Conservation (phyloP, 768 basidiomycete species). For the Clavaria fumosa region DNA sequence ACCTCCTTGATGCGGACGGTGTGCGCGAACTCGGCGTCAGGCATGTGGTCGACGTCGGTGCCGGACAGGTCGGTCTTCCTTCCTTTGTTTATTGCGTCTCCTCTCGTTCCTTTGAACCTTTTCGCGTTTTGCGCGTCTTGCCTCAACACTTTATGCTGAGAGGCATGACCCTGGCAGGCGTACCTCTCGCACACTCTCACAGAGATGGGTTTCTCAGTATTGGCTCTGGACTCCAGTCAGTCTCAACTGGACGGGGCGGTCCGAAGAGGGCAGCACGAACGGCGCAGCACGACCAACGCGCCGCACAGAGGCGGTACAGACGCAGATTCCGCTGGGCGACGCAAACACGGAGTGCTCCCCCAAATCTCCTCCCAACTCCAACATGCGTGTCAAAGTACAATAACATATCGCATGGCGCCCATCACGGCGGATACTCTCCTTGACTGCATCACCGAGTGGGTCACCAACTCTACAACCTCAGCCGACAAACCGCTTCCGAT, state of each 20-base stretch:
- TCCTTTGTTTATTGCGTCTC: background rate
- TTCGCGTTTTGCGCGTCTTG: too few species aligned
- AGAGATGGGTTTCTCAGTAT: too few species aligned
- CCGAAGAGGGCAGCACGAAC: conserved; percentile 20
- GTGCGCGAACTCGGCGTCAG: conserved; percentile 10
- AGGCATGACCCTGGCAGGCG: conserved; percentile 36
- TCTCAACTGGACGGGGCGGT: conserved; percentile 45
- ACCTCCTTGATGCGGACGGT: conserved; percentile 18
- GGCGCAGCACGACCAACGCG: conserved; percentile 1
- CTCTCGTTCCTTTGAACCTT: too few species aligned
- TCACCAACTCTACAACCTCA: conserved; percentile 5
- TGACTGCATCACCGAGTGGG: conserved; percentile 17
- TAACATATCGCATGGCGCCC: conserved; percentile 41
- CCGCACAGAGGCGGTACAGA: too few species aligned
- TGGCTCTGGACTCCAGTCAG: conserved; percentile 52
- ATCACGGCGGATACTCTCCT: conserved; percentile 36
- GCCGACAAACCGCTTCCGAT: conserved; percentile 26
- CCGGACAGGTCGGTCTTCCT: conserved; percentile 40
- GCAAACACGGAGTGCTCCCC: too few species aligned
- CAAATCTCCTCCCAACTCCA: too few species aligned
- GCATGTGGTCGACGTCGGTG: conserved; percentile 57
- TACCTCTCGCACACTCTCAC: conserved; percentile 44
- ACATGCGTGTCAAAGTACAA: too few species aligned
- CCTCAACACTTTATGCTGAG: too few species aligned
- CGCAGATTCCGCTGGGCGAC: too few species aligned